Evolutionary conservation across 306 rosid genomes (phyloP), one percentile per base, ranked within the genome.

Genomic region (Castanea sativa): DNA sequence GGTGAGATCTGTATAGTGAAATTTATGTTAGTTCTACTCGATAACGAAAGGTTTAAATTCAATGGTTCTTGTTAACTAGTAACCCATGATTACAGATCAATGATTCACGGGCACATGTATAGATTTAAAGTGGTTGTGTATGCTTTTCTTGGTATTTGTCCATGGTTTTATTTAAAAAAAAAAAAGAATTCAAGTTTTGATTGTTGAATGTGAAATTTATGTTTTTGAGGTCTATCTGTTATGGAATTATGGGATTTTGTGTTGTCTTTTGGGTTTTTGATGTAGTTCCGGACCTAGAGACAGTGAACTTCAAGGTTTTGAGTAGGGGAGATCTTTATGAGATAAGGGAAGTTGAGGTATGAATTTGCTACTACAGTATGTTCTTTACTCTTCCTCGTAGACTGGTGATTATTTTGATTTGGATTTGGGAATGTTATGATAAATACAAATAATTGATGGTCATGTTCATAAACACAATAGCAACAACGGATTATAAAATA

Each of bases 221-320:
- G 82, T 38, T 69, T 38, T 63, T 45, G 61, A 11, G 29, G 35
- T 77, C 29, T 79, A 67, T 56, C 29, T 35, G 38, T 33, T 49
- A 51, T 58, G 1, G 15, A 32, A 11, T 60, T 53, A 27, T 13
- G 21, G 32, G 13, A 15, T 12, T 72, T 82, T 55, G 60, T 52
- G 2, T 27, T 35, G 23, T 23, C 71, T 43, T 52, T 43, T 79
- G 20, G 78, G 56, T 72, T 16, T 76, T 84, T 73, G 65, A 53
- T 84, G 78, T 75, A 92, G 98, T 92, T 87, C 99, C 99, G 67
- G 97, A 95, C 80, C 90, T 95, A 45, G 98, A 95, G 84, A 86
- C 97, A 1, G 80, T 85, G 81, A 86, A 91, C 61, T 95, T 91
- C 85, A 90, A 87, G 83, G 92, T 92, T 79, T 84, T 95, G 73